Evolutionary conservation across 345 rosid genomes (phyloP), one percentile per base, ranked within the genome.

Genomic region (Theobroma cacao): DNA sequence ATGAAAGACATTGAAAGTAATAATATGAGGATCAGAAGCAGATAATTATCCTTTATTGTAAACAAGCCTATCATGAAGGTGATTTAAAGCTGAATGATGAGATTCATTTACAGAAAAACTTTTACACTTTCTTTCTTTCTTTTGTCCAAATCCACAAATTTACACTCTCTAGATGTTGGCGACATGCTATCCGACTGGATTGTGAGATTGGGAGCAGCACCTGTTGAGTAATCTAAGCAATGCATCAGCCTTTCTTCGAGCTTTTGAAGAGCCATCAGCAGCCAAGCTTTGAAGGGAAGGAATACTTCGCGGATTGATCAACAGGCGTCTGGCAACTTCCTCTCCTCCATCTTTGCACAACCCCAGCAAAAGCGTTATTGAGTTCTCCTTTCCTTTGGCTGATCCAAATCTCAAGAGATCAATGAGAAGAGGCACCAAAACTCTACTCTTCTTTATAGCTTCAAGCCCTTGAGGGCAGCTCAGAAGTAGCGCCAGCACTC

Each of bases 351-450:
- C 87, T 73, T 86, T 90, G 82, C 92, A 91, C 77, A 88, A 79
- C 14, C 91, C 93, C 55, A 90, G 20, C 79, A 91, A 78, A 13
- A 91, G 89, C 36, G 91, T 90, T 45, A 91, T 84, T 0, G 92
- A 86, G 74, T 83, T 87, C 75, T 90, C 92, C 74, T 90, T 91
- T 43, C 95, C 93, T 81, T 88, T 88, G 26, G 81, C 83, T 7
- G 93, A 91, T 20, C 93, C 95, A 26, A 88, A 88, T 73, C 95
- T 82, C 73, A 91, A 31, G 33, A 91, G 88, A 85, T 91, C 93
- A 26, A 87, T 80, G 3, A 90, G 89, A 63, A 90, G 87, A 40
- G 90, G 93, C 70, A 91, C 87, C 74, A 91, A 78, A 74, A 82
- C 82, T 74, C 82, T 81, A 65, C 85, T 85, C 63, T 84, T 84